These are phyloP conservation scores for Candida germanica DNA, from an alignment of 805 yeast genomes.

Conservation along the genomic window DNA sequence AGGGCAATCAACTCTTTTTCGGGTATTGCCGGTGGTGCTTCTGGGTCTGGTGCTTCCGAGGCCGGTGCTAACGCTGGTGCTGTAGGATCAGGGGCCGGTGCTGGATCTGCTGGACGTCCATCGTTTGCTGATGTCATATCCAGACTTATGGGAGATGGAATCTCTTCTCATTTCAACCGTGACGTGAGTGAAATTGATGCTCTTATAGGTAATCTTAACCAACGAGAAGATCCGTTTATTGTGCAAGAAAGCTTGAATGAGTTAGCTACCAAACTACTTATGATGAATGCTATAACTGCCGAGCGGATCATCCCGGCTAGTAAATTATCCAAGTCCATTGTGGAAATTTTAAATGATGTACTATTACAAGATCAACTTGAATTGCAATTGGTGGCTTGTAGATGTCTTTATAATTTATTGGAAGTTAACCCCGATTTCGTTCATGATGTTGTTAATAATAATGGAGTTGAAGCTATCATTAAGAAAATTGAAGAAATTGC, in stretches of 20 bases:
- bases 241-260: slow-evolving; percentile 65
- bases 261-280: slow-evolving; percentile 58
- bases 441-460: slow-evolving; percentile 58
- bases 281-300: slow-evolving; percentile 64
- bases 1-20: slow-evolving; percentile 24
- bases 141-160: slow-evolving; percentile 30
- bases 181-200: slow-evolving; percentile 29
- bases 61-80: background rate
- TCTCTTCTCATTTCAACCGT: slow-evolving; percentile 15
- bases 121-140: slow-evolving; percentile 33
- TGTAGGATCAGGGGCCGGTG: background rate
- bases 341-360: slow-evolving; percentile 57
- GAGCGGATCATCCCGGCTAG: slow-evolving; percentile 64
- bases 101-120: slow-evolving; percentile 1
- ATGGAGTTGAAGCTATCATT: slow-evolving; percentile 65
- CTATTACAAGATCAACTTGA: slow-evolving; percentile 63
- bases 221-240: slow-evolving; percentile 55
- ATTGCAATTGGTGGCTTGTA: slow-evolving; percentile 76
- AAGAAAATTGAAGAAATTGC: slow-evolving; percentile 68
- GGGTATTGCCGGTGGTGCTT: background rate
- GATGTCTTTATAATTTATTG: slow-evolving; percentile 76
- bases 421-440: slow-evolving; percentile 70
- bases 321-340: slow-evolving; percentile 51
- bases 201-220: slow-evolving; percentile 36
- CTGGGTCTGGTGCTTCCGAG: background rate